These are phyloP conservation scores for Myxozyma neglecta DNA, from an alignment of 805 yeast genomes.

Conservation along the genomic window DNA sequence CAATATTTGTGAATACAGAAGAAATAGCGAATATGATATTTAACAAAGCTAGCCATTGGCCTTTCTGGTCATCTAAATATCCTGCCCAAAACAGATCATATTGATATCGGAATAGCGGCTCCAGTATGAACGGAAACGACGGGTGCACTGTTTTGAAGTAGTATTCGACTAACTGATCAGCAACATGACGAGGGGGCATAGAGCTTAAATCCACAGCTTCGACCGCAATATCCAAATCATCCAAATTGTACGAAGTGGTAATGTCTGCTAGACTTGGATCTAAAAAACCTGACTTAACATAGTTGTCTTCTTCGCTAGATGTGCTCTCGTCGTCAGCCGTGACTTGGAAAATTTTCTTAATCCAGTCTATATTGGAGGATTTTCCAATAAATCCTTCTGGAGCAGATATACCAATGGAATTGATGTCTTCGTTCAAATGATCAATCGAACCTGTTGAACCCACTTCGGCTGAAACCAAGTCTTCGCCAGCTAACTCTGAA, in stretches of 20 bases:
- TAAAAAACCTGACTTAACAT: background rate
- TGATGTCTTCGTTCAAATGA: conserved; percentile 27
- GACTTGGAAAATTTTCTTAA: conserved; percentile 18
- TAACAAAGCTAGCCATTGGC: conserved; percentile 24
- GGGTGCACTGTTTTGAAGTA: conserved; percentile 26
- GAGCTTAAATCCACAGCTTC: conserved; percentile 16
- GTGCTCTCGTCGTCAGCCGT: conserved; percentile 8
- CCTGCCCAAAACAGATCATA: conserved; percentile 23
- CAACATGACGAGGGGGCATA: conserved; percentile 14
- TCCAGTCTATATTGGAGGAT: conserved; percentile 22
- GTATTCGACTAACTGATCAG: conserved; percentile 19
- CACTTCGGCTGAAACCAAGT: conserved; percentile 24
- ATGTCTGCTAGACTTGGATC: conserved; percentile 7
- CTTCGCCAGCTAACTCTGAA: conserved; percentile 15
- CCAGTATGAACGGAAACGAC: conserved; percentile 24
- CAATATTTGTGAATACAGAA: conserved; percentile 6
- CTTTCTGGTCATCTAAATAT: conserved; percentile 10
- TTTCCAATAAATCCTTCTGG: conserved; percentile 26
- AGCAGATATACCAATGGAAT: conserved; percentile 15
- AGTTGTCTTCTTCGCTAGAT: conserved; percentile 3
- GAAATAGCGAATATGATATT: conserved; percentile 22
- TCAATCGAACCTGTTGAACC: conserved; percentile 27
- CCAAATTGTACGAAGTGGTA: conserved; percentile 20
- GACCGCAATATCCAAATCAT: conserved; percentile 15
- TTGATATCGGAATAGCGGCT: conserved; percentile 23